Base-by-base conservation (phyloP, 768 basidiomycete genomes). In the Lentinula boryana region DNA sequence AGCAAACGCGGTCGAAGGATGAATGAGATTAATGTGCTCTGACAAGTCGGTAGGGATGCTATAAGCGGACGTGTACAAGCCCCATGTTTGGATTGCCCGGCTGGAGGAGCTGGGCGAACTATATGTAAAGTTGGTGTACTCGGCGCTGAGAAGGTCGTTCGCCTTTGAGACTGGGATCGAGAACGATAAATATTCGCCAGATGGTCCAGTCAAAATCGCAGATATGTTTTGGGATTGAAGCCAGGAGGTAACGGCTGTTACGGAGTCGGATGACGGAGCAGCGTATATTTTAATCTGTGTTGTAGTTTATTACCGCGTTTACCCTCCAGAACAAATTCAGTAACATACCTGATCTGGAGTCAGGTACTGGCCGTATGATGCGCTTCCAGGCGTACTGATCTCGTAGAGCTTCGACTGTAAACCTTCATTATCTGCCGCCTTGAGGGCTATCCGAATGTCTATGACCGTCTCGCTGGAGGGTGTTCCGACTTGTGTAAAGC, bases 221-320 rank as follows among this genome's bases (percentile, higher is more conserved):
- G 31, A 82, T 67, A 35, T 18, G 31, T 79, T 80, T 53, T 81
- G 72, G 1, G 71, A 71, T 0, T 71, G 70, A 2, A 84, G 67
- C 83, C 83, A 84, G 56, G 72, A 71, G n/a, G 73, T 72, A 36
- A 71, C 71, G 23, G 64, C 61, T 50, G 81, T 76, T 9, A 63
- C 46, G 12, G 66, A 54, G 16, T 62, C 60, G 13, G 54, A 49
- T n/a, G 60, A 40, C 4, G 66, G 66, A 5, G 64, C 63, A 31
- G 63, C 32, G 35, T 56, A 68, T 10, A 62, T 21, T 32, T 67
- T 64, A 4, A 67, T 65, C 66, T 68, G 38, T 48, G 23, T 32
- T 31, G 3, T 1, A 38, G 13, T 15, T 33, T 60, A 65, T 33
- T n/a, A 5, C 13, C 33, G 18, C 27, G 16, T 6, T 35, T 38